These are phyloP conservation scores for Candida krabiensis DNA, from an alignment of 805 yeast species.

Conservation along the genomic window DNA sequence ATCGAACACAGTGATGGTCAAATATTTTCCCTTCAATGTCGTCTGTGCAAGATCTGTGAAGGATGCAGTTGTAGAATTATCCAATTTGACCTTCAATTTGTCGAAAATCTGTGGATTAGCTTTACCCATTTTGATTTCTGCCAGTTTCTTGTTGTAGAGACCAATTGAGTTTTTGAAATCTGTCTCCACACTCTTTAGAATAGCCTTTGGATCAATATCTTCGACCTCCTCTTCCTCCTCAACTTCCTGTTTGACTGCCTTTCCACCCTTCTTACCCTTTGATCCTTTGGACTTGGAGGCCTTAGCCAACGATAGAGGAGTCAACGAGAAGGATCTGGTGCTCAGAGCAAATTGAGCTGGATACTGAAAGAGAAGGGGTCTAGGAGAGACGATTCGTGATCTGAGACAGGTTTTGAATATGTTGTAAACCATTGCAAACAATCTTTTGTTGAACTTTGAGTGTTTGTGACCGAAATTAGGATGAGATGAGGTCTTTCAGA, in stretches of 20 bases:
- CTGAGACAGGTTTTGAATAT: no score
- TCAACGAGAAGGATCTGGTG: slow-evolving; percentile 6
- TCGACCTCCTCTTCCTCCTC: slow-evolving; percentile 18
- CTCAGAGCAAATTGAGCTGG: no score
- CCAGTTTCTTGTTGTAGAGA: slow-evolving; percentile 52
- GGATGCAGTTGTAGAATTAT: slow-evolving; percentile 42
- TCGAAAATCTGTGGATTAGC: slow-evolving; percentile 69
- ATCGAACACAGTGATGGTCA: slow-evolving; percentile 83
- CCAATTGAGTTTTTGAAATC: slow-evolving; percentile 51
- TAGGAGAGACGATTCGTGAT: no score
- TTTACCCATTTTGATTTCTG: slow-evolving; percentile 68
- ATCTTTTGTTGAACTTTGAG: no score
- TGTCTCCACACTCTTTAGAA: slow-evolving; percentile 37
- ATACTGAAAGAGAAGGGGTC: no score
- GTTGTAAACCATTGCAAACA: no score
- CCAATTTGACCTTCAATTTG: slow-evolving; percentile 49
- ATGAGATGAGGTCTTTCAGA: no score
- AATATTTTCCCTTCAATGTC: slow-evolving; percentile 63
- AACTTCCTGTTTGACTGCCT: slow-evolving; percentile 5
- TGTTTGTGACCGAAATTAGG: no score
- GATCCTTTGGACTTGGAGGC: slow-evolving; percentile 15
- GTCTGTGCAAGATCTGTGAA: slow-evolving; percentile 73
- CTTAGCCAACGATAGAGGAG: slow-evolving; percentile 10
- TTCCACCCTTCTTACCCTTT: slow-evolving; percentile 13
- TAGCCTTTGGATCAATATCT: slow-evolving; percentile 32